Percentiles rank a stretch among this genome's conserved stretches.
These are phyloP conservation scores for Gracilaria gracilis DNA, from an alignment of 23 red algal species.

Conservation along the genomic window DNA sequence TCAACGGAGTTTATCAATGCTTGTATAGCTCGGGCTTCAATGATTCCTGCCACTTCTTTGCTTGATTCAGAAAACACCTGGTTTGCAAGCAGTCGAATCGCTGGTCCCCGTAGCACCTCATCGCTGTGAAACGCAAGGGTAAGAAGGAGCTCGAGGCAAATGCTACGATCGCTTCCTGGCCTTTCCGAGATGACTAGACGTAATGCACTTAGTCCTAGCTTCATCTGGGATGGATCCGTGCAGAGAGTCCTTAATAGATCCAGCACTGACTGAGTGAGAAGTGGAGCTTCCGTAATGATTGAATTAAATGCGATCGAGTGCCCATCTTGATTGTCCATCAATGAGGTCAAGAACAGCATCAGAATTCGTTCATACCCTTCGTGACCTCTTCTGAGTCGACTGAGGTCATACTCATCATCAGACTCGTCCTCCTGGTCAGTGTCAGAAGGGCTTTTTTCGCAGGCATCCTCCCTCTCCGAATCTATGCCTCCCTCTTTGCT, in stretches of 20 bases:
- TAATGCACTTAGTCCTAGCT: conserved; percentile 55
- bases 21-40: conserved; percentile 61
- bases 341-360: background rate
- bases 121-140: conserved; percentile 53
- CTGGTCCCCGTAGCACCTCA: conserved; percentile 65
- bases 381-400: conserved; percentile 6
- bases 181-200: conserved; percentile 63
- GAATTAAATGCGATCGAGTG: background rate
- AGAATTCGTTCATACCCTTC: conserved; percentile 37
- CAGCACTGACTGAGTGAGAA: conserved; percentile 49
- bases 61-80: conserved; percentile 55
- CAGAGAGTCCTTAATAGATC: conserved; percentile 45
- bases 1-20: conserved; percentile 28
- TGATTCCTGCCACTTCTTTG: conserved; percentile 40
- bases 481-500: background rate
- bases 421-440: background rate
- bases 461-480: background rate
- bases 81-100: conserved; percentile 75
- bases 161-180: conserved; percentile 59
- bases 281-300: conserved; percentile 55
- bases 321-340: background rate
- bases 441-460: background rate
- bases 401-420: conserved; percentile 5
- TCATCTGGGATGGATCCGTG: conserved; percentile 65
- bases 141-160: conserved; percentile 53